Conservation (phyloP, 2,329 filamentous ascomycete species). For the Fusarium coicis region DNA sequence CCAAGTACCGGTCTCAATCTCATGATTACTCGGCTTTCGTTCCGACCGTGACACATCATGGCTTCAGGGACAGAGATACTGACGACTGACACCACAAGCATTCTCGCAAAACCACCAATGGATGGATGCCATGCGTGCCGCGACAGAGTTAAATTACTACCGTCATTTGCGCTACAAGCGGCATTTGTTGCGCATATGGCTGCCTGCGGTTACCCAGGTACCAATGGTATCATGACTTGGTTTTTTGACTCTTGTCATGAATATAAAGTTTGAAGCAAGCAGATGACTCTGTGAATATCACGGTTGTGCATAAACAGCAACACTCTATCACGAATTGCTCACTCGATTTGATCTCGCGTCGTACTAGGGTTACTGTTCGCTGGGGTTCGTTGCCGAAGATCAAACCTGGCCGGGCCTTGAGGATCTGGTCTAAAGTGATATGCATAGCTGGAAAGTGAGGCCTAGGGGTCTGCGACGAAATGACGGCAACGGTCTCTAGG, state of each 20-base stretch:
- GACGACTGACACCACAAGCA: background rate
- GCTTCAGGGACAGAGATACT: background rate
- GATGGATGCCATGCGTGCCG: background rate
- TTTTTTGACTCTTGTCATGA: background rate
- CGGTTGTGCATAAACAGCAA: background rate
- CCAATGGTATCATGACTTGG: background rate
- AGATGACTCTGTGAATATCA: background rate
- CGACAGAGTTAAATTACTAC: background rate
- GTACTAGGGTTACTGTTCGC: background rate
- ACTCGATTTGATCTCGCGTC: background rate
- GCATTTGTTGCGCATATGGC: background rate
- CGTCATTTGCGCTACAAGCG: conserved; percentile 6
- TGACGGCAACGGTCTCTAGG: conserved; percentile 20
- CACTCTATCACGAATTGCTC: background rate
- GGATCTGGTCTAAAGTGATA: conserved; percentile 24
- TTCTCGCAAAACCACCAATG: background rate
- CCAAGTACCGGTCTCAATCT: conserved; percentile 3
- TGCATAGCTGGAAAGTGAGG: conserved; percentile 24
- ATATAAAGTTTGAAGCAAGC: background rate
- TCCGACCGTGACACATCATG: conserved; percentile 1
- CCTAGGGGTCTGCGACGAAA: conserved; percentile 5
- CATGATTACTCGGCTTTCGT: background rate
- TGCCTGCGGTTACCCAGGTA: background rate
- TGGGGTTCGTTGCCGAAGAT: conserved; percentile 1
- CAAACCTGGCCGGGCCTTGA: background rate